Base-by-base conservation (phyloP, 768 basidiomycete species). In the Collybia mongolica region DNA sequence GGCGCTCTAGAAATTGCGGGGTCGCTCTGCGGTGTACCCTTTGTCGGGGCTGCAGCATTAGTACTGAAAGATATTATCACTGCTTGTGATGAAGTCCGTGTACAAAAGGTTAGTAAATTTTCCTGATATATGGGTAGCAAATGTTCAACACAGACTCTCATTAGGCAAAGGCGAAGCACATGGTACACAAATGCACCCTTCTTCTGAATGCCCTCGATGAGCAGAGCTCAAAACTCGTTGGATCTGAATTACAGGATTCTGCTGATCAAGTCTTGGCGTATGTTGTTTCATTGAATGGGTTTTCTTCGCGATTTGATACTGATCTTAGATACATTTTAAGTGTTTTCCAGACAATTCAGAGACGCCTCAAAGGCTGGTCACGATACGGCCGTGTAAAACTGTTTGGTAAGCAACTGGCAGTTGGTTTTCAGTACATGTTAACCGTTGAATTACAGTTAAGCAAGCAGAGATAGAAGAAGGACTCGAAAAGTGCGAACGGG, bases 231-330 rank as follows among this genome's bases (percentile, higher is more conserved):
- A 59, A 63, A 28, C 53, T 77, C 40, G 67, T 66, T 37, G 73
- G 79, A 19, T 69, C 71, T 23, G 76, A 73, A 17, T 60, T 75
- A 15, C 65, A 62, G 40, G 63, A 64, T 36, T 60, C 68, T 11
- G 66, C 70, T 19, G 77, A 82, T 46, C 71, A 80, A 49, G 66
- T 74, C 23, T 66, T 68, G 52, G 64, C 58, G 80, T 81, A 60
- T 53, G 76, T 60, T 24, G 26, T 22, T 35, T 17, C 11, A 12
- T 12, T 32, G 32, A 32, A 32, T 32, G 15, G 12, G 6, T 41
- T 48, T 24, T 36, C n/a, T 17, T 9, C 22, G 22, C 24, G 28
- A 23, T 38, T 11, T 2, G 8, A 18, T 26, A 22, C 35, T 14
- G 9, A 44, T 54, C 46, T 43, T 46, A 15, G 44, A 36, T 17